Evolutionary conservation across 805 yeast species (phyloP).

Genomic region (Lipomyces orientalis): DNA sequence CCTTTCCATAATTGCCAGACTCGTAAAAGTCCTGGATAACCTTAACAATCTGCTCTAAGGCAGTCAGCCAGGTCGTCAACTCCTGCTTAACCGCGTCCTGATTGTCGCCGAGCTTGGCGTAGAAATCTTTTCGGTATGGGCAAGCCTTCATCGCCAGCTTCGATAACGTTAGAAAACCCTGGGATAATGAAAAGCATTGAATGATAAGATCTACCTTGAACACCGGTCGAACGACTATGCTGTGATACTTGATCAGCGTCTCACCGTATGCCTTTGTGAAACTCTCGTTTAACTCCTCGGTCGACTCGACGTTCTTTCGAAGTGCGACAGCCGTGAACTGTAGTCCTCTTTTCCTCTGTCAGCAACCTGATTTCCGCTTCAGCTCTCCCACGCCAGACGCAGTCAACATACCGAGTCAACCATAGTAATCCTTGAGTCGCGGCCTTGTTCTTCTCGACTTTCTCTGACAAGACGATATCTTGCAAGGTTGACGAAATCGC

Average conservation of each 20-base stretch:
- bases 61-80: conserved; percentile 73
- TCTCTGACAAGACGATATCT: conserved; percentile 76
- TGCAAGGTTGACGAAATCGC: conserved; percentile 70
- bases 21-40: conserved; percentile 76
- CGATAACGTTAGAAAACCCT: background rate
- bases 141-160: conserved; percentile 90
- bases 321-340: conserved; percentile 90
- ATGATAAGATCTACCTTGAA: conserved; percentile 57
- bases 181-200: background rate
- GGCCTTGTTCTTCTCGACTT: conserved; percentile 63
- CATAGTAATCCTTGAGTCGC: conserved; percentile 92
- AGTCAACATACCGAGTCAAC: conserved; percentile 56
- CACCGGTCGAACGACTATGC: conserved; percentile 79
- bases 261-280: conserved; percentile 84
- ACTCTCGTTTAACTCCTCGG: conserved; percentile 69
- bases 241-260: conserved; percentile 81
- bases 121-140: conserved; percentile 87
- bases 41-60: conserved; percentile 74
- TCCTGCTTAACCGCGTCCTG: conserved; percentile 69
- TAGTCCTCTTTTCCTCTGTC: conserved; percentile 62
- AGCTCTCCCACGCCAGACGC: background rate
- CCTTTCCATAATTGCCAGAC: conserved; percentile 86
- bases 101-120: conserved; percentile 78
- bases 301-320: conserved; percentile 74
- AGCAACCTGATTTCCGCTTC: background rate